Percentiles rank a stretch among this genome's conserved stretches.
Evolutionary conservation across 257 asterid species (phyloP).

Genomic region (Solanum peruvianum): DNA sequence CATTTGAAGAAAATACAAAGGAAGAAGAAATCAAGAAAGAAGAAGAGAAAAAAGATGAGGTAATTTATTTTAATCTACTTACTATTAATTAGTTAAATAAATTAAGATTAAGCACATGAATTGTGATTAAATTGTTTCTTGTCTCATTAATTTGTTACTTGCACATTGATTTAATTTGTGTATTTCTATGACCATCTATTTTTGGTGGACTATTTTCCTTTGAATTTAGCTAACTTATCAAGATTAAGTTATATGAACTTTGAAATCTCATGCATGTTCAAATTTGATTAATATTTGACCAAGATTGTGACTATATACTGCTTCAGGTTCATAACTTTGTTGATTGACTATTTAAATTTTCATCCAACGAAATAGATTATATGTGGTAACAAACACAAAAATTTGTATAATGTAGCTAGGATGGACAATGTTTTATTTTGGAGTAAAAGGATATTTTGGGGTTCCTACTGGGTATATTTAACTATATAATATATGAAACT

Average conservation of each 20-base stretch:
- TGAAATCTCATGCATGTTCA: neutral
- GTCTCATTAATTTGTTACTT: neutral
- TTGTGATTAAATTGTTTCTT: neutral
- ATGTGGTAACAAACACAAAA: neutral
- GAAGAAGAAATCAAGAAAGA: neutral
- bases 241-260: neutral
- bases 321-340: neutral
- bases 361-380: neutral
- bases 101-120: neutral
- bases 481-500: no score
- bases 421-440: neutral
- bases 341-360: no score
- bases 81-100: neutral
- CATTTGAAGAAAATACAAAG: constrained; percentile 12
- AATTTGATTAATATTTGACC: neutral
- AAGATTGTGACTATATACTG: neutral
- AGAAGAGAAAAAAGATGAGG: constrained; percentile 37
- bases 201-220: neutral
- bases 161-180: neutral
- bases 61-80: neutral
- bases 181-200: neutral
- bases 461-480: no score
- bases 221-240: no score
- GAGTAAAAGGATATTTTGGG: neutral
- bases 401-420: neutral